A percentile compares a stretch with the other conserved stretches of the same genome.
phyloP scores from a whole-genome alignment of 2,329 filamentous ascomycete species.

The Aspergillus sergii region DNA sequence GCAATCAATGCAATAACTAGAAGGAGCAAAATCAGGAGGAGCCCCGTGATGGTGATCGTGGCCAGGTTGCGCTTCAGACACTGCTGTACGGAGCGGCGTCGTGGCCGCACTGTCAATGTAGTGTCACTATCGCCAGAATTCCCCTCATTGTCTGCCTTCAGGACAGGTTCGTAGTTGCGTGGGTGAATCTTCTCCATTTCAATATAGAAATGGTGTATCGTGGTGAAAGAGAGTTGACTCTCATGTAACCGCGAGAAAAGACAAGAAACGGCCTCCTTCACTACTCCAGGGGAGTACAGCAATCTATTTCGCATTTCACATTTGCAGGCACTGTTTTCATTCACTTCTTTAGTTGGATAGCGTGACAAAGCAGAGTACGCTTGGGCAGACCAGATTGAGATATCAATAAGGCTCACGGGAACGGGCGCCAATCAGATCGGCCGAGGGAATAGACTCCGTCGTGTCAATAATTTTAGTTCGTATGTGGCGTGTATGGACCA shows the following conservation, averaged over 20 bases:
- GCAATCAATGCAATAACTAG: not conserved
- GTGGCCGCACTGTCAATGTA: not conserved
- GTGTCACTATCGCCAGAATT: not conserved
- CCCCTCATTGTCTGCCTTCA: not conserved
- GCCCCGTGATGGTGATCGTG: not conserved
- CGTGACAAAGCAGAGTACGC: not conserved
- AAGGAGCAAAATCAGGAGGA: not conserved
- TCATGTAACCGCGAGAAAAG: not conserved
- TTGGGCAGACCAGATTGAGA: not conserved
- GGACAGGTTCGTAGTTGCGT: not conserved
- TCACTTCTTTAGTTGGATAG: not conserved
- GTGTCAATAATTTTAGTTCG: not conserved
- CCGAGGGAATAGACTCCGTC: not conserved
- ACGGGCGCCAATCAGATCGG: not conserved
- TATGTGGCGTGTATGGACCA: too few relatives aligned
- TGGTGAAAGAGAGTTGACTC: not conserved
- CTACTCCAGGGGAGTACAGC: too few relatives aligned
- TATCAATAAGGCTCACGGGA: not conserved
- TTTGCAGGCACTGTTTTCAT: too few relatives aligned
- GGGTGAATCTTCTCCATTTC: not conserved
- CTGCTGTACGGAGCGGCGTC: not conserved
- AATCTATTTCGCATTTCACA: too few relatives aligned
- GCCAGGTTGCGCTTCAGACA: not conserved
- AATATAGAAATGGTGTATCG: not conserved
- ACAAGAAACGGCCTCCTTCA: not conserved